Evolutionary conservation across 306 rosid species (phyloP).

Genomic region (Vachellia pachyceras): DNA sequence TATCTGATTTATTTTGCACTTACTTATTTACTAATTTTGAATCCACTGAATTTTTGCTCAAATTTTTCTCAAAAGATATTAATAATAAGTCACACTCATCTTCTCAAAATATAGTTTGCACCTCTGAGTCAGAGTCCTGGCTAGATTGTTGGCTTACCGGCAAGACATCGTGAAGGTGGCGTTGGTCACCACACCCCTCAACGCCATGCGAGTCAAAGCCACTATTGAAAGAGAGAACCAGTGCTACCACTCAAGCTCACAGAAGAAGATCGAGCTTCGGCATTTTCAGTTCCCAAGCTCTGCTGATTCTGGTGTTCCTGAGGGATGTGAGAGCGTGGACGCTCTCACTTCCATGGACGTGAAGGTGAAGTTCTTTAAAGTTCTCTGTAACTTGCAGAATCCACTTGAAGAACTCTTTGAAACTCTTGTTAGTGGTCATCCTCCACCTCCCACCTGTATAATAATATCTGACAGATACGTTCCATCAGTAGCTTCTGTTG

Average conservation of each 20-base stretch:
- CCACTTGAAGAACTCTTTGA: slow-evolving; percentile 39
- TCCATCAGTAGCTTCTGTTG: slow-evolving; percentile 43
- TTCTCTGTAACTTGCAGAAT: slow-evolving; percentile 41
- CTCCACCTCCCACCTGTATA: slow-evolving; percentile 47
- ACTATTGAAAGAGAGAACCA: slow-evolving; percentile 46
- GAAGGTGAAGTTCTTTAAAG: slow-evolving; percentile 45
- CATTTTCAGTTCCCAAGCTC: slow-evolving; percentile 42
- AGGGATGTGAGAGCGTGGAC: slow-evolving; percentile 50
- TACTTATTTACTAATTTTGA: too few relatives aligned
- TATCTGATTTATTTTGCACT: too few relatives aligned
- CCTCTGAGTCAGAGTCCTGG: too few relatives aligned
- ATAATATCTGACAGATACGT: slow-evolving; percentile 48
- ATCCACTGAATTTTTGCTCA: too few relatives aligned
- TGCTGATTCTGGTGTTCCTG: neutral
- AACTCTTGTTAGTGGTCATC: too few relatives aligned
- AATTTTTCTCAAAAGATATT: too few relatives aligned
- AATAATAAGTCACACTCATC: too few relatives aligned
- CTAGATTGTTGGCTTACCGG: slow-evolving; percentile 49
- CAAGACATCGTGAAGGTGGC: slow-evolving; percentile 55
- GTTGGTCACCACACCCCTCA: slow-evolving; percentile 66
- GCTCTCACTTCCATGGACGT: slow-evolving; percentile 18
- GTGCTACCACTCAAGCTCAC: neutral
- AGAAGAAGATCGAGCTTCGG: slow-evolving; percentile 39
- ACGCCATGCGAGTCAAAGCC: slow-evolving; percentile 48
- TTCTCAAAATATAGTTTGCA: too few relatives aligned